phyloP scores from a whole-genome alignment of 225 moss, liverwort and hornwort genomes.

The Marchantia paleacea region DNA sequence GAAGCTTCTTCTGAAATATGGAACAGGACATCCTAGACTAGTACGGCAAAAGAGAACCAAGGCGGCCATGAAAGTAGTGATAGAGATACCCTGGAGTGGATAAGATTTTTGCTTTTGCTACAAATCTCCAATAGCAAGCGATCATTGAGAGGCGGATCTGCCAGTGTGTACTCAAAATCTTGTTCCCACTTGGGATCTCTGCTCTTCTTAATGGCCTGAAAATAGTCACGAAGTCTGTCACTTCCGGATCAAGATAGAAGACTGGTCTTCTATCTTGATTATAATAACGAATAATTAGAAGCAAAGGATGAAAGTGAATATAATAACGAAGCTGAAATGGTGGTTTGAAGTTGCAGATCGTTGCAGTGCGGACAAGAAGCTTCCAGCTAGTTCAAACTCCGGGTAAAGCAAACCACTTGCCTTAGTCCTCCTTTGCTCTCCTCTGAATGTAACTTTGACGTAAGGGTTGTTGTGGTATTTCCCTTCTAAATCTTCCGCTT shows the following conservation, averaged over 20 bases:
- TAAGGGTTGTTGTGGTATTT: slow-evolving; percentile 92
- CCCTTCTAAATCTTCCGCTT: slow-evolving; percentile 88
- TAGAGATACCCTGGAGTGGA: slow-evolving; percentile 57
- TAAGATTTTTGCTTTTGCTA: slow-evolving; percentile 74
- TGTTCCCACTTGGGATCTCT: slow-evolving; percentile 77
- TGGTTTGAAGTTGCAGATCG: not conserved
- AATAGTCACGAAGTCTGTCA: not conserved
- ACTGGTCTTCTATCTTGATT: not conserved
- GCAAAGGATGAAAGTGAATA: not conserved
- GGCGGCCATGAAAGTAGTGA: not conserved
- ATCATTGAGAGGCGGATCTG: slow-evolving; percentile 73
- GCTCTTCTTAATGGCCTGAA: slow-evolving; percentile 79
- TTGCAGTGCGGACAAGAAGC: not conserved
- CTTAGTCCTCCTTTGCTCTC: slow-evolving; percentile 69
- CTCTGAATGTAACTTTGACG: slow-evolving; percentile 67
- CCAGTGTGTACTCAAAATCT: slow-evolving; percentile 60
- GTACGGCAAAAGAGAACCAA: no score
- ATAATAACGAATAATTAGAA: no score
- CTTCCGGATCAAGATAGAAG: not conserved
- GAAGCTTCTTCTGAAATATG: no score
- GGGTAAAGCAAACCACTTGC: slow-evolving; percentile 23
- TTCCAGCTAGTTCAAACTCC: not conserved
- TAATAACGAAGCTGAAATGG: not conserved
- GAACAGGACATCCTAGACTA: not conserved
- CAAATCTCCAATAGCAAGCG: slow-evolving; percentile 71